These are phyloP conservation scores for Aureobasidium zeae DNA, from an alignment of 2,329 filamentous ascomycete species.

Conservation along the genomic window DNA sequence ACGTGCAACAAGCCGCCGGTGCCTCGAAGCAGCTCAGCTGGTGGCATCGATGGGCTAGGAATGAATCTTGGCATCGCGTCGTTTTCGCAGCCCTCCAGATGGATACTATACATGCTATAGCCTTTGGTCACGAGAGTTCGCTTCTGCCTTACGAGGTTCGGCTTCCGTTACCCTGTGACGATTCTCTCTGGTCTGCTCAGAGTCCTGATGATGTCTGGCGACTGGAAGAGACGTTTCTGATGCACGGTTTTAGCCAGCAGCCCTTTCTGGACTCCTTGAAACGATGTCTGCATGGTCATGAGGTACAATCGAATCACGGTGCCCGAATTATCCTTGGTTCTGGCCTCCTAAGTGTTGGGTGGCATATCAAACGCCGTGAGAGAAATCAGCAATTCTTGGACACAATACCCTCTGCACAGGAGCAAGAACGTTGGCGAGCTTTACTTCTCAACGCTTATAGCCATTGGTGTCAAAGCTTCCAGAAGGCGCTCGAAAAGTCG, in stretches of 20 bases:
- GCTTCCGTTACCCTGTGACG: constrained; percentile 79
- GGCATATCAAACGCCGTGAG: constrained; percentile 93
- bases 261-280: constrained; percentile 87
- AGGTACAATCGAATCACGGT: constrained; percentile 80
- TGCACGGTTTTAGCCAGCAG: constrained; percentile 70
- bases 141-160: constrained; percentile 96
- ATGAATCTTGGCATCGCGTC: constrained; percentile 75
- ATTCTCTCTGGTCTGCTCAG: constrained; percentile 79
- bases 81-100: constrained; percentile 89
- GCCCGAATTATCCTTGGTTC: constrained; percentile 86
- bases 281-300: constrained; percentile 69
- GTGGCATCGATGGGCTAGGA: constrained; percentile 91
- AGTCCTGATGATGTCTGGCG: constrained; percentile 75
- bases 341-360: constrained; percentile 80
- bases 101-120: constrained; percentile 87
- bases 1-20: not conserved
- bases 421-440: constrained; percentile 80
- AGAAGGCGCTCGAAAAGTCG: constrained; percentile 59
- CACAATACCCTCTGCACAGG: constrained; percentile 67
- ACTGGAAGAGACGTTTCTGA: constrained; percentile 67
- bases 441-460: constrained; percentile 80
- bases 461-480: constrained; percentile 83
- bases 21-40: constrained; percentile 46
- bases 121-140: constrained; percentile 92
- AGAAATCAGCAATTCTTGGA: constrained; percentile 81